These are phyloP conservation scores for Sporothrix pseudoabietina DNA, from an alignment of 2,329 filamentous ascomycete genomes.

Conservation along the genomic window DNA sequence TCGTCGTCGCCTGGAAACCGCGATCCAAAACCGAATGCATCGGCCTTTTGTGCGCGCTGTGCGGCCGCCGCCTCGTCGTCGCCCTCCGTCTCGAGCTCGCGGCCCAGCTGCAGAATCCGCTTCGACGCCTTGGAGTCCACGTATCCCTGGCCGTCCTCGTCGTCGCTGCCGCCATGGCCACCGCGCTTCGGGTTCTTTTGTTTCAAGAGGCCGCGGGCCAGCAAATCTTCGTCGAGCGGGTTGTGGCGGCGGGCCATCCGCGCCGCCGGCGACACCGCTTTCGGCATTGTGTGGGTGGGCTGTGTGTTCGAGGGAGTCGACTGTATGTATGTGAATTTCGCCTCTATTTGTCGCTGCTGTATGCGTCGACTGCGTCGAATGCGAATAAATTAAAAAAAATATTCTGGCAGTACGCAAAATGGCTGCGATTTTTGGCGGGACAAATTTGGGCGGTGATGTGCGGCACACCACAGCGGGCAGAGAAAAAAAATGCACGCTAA, in stretches of 20 bases:
- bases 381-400: not conserved
- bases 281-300: slow-evolving; percentile 65
- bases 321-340: not conserved
- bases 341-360: not conserved
- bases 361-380: not conserved
- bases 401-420: not conserved
- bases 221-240: slow-evolving; percentile 85
- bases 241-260: slow-evolving; percentile 75
- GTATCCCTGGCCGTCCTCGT: slow-evolving; percentile 67
- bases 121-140: slow-evolving; percentile 86
- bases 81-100: slow-evolving; percentile 85
- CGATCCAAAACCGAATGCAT: slow-evolving; percentile 79
- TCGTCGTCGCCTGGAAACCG: slow-evolving; percentile 68
- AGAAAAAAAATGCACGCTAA: slow-evolving; percentile 29
- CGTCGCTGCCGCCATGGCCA: slow-evolving; percentile 61
- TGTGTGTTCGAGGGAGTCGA: slow-evolving; percentile 33
- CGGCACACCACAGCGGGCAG: slow-evolving; percentile 22
- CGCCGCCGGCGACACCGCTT: slow-evolving; percentile 64
- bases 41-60: slow-evolving; percentile 46
- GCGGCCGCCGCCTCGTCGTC: slow-evolving; percentile 25
- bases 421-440: slow-evolving; percentile 22
- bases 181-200: slow-evolving; percentile 73
- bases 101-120: slow-evolving; percentile 86
- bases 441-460: slow-evolving; percentile 30
- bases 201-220: slow-evolving; percentile 69